Evolutionary conservation across 345 rosid genomes (phyloP).

Genomic region (Trapa incisa): DNA sequence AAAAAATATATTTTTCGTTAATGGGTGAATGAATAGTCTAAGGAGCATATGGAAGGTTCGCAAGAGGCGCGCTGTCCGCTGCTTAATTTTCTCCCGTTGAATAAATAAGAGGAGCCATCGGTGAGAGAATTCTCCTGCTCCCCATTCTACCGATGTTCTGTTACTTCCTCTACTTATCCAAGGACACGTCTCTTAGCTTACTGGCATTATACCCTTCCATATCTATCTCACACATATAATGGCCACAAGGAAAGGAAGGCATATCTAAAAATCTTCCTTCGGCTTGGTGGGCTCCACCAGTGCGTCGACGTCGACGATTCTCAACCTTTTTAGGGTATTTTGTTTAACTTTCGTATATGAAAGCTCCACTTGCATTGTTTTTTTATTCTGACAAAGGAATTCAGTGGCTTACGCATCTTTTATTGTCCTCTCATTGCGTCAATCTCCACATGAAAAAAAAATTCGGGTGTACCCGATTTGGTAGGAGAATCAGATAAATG

Average conservation of each 20-base stretch:
- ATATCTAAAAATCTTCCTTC: too few species aligned
- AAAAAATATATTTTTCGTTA: not conserved
- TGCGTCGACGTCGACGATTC: too few species aligned
- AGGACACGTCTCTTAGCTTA: not conserved
- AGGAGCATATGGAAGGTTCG: constrained; percentile 4
- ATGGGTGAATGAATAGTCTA: not conserved
- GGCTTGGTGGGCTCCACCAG: too few species aligned
- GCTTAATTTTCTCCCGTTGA: not conserved
- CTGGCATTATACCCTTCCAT: too few species aligned
- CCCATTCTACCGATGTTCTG: not conserved
- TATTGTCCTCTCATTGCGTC: not conserved
- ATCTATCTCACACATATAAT: too few species aligned
- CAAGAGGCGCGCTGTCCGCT: not conserved
- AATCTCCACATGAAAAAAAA: not conserved
- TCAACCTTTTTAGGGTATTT: too few species aligned
- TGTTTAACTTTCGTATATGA: too few species aligned
- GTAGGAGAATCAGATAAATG: too few species aligned
- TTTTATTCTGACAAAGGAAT: too few species aligned
- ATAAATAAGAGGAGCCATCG: not conserved
- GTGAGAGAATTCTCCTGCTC: not conserved
- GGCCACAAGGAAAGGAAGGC: too few species aligned
- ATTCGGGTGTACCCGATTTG: not conserved
- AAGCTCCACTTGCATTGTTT: too few species aligned
- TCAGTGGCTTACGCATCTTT: not conserved
- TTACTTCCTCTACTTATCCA: not conserved